phyloP scores from a whole-genome alignment of 2,329 filamentous ascomycete species.

The Mariannaea sp. region DNA sequence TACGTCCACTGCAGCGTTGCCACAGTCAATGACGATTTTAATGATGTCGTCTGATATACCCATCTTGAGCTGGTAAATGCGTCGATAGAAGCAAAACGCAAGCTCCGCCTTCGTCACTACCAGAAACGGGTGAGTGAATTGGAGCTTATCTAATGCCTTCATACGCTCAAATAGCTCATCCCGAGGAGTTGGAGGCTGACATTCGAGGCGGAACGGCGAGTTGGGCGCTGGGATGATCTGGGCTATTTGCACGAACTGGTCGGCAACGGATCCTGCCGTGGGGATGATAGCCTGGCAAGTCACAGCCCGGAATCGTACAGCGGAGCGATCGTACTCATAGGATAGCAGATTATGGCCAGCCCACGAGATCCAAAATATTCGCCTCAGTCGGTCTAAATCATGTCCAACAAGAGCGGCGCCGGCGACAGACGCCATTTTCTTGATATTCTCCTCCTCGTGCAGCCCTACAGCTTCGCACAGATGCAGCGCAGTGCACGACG shows the following conservation, averaged over 20 bases:
- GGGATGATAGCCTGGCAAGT: constrained; percentile 25
- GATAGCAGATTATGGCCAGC: constrained; percentile 28
- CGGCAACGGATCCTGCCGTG: constrained; percentile 23
- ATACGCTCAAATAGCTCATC: constrained; percentile 29
- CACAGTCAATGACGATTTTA: constrained; percentile 22
- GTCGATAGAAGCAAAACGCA: constrained; percentile 34
- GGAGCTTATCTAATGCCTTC: constrained; percentile 19
- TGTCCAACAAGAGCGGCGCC: constrained; percentile 21
- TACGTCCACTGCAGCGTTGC: constrained; percentile 25
- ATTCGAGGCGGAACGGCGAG: constrained; percentile 26
- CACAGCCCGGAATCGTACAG: constrained; percentile 26
- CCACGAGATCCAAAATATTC: constrained; percentile 32
- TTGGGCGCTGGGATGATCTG: constrained; percentile 30
- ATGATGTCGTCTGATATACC: constrained; percentile 23
- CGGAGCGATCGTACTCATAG: constrained; percentile 32
- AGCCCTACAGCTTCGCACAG: constrained; percentile 30
- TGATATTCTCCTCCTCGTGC: constrained; percentile 31
- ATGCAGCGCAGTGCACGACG: constrained; percentile 32
- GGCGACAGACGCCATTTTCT: constrained; percentile 25
- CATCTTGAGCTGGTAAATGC: constrained; percentile 30
- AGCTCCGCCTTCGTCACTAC: constrained; percentile 30
- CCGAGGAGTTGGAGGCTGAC: constrained; percentile 11
- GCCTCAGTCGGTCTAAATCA: constrained; percentile 26
- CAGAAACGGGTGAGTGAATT: constrained; percentile 24
- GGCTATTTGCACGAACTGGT: constrained; percentile 29